Percentiles rank a stretch among this genome's conserved stretches.
phyloP scores from a whole-genome alignment of 495 filamentous ascomycete genomes.

The Talaromyces nanjingensis region DNA sequence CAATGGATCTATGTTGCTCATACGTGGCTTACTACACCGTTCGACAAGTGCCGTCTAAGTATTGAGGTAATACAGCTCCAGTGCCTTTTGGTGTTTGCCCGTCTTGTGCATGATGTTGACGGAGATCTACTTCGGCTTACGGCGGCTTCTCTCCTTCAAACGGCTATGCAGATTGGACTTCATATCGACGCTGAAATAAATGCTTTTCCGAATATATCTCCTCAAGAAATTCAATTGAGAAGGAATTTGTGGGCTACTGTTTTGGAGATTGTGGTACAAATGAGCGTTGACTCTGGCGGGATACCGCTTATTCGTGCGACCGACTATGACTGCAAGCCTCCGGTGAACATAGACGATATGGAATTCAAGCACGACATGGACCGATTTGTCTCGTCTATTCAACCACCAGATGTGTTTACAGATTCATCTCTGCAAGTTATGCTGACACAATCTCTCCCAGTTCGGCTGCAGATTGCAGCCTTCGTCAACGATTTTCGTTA shows the following conservation, averaged over 20 bases:
- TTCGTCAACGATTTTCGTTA: slow-evolving; percentile 2
- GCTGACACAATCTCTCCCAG: background rate
- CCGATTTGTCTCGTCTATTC: background rate
- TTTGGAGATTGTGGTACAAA: slow-evolving; percentile 41
- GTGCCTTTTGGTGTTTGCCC: background rate
- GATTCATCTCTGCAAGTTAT: slow-evolving; percentile 1
- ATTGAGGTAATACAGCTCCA: background rate
- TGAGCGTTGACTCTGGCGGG: slow-evolving; percentile 40
- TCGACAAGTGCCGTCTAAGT: slow-evolving; percentile 28
- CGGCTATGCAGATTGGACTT: slow-evolving; percentile 39
- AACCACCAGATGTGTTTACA: background rate
- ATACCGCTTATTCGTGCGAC: slow-evolving; percentile 35
- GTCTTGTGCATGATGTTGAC: slow-evolving; percentile 1
- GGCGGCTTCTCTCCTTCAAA: slow-evolving; percentile 33
- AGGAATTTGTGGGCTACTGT: slow-evolving; percentile 48
- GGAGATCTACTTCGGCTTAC: slow-evolving; percentile 23
- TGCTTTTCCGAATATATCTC: slow-evolving; percentile 21
- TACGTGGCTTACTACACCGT: slow-evolving; percentile 45
- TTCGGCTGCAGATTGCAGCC: background rate
- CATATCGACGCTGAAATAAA: slow-evolving; percentile 43
- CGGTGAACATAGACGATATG: slow-evolving; percentile 39
- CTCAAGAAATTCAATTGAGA: slow-evolving; percentile 40
- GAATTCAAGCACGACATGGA: background rate
- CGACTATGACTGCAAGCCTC: slow-evolving; percentile 43
- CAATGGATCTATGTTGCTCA: slow-evolving; percentile 53